Evolutionary conservation across 2,329 filamentous ascomycete species (phyloP), one percentile per base, ranked within the genome.

Genomic region (Scedosporium apiospermum): DNA sequence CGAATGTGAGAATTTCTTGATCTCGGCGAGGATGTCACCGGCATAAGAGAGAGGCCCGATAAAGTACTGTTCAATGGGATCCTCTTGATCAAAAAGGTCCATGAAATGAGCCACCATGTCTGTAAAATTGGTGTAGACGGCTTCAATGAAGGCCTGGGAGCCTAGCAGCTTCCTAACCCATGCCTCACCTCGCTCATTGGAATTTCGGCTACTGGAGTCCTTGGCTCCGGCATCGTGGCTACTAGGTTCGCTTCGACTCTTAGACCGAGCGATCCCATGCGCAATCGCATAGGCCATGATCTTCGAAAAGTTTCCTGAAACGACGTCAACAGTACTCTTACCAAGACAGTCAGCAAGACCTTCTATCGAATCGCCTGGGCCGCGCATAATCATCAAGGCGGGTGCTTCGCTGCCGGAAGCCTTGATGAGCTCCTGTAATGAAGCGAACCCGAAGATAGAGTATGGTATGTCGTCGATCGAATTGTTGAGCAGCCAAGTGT

Each of bases 281-380:
- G 90, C 88, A 67, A 96, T 87, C 63, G 88, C 87, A 71, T 98
- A 99, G 4, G 92, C 91, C 66, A 92, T 82, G 3, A 87, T 83
- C 70, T 89, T 95, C 41, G 88, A 82, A 69, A 98, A 97, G 18
- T 88, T 88, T 27, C 77, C 74, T 34, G 81, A 77, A 14, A 96
- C 73, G 27, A 96, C 76, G 16, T 86, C 78, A 10, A 75, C 73
- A 57, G 83, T 80, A 0, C 82, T 74, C 9, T 78, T 73, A 0
- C 78, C 78, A 21, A 96, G 76, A 4, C 81, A 74, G 38, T 74
- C 72, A 23, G 88, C 84, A 38, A 97, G 74, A 18, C 83, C 79
- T 49, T 80, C 72, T 6, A 88, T 78, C 59, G 86, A 84, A 2
- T 83, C 77, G 38, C 89, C 83, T 66, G 90, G 87, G 0, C 84